Percentiles rank a stretch among this genome's conserved stretches.
phyloP scores from a whole-genome alignment of 1,139 yeast genomes.

The Geotrichum phurueaensis region DNA sequence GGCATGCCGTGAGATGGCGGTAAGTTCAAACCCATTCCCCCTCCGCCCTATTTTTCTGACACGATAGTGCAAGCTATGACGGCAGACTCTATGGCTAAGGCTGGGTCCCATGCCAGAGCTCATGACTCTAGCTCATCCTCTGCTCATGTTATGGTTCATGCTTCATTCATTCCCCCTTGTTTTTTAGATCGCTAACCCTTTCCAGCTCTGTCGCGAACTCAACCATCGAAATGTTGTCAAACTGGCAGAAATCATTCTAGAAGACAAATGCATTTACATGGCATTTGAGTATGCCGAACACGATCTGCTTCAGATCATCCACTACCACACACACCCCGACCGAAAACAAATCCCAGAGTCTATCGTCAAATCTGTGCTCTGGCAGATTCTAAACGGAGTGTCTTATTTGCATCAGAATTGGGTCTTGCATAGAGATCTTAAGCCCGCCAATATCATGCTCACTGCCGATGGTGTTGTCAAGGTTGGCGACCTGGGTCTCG shows the following conservation, averaged over 20 bases:
- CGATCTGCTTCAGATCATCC: conserved; percentile 81
- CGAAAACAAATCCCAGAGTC: conserved; percentile 68
- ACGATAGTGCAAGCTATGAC: not conserved
- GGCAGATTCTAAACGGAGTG: conserved; percentile 91
- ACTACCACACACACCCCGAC: conserved; percentile 88
- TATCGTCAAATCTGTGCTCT: conserved; percentile 74
- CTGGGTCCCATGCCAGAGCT: not conserved
- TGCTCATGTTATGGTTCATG: too few species aligned
- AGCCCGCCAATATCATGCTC: conserved; percentile 98
- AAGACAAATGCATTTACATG: conserved; percentile 88
- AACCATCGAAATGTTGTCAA: conserved; percentile 73
- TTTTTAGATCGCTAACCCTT: not conserved
- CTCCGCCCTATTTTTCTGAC: not conserved
- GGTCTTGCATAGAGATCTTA: conserved; percentile 90
- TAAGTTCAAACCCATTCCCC: conserved; percentile 3
- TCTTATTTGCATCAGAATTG: conserved; percentile 89
- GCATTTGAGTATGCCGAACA: conserved; percentile 95
- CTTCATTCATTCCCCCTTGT: not conserved
- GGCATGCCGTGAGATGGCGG: conserved; percentile 92
- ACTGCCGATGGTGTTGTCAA: conserved; percentile 82
- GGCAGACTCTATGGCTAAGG: not conserved
- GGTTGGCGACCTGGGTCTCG: conserved; percentile 93
- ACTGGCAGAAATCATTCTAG: conserved; percentile 78
- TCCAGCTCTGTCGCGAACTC: conserved; percentile 69
- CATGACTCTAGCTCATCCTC: not conserved